Base-by-base conservation (phyloP, 2,329 filamentous ascomycete genomes). In the Bertia moriformis region DNA sequence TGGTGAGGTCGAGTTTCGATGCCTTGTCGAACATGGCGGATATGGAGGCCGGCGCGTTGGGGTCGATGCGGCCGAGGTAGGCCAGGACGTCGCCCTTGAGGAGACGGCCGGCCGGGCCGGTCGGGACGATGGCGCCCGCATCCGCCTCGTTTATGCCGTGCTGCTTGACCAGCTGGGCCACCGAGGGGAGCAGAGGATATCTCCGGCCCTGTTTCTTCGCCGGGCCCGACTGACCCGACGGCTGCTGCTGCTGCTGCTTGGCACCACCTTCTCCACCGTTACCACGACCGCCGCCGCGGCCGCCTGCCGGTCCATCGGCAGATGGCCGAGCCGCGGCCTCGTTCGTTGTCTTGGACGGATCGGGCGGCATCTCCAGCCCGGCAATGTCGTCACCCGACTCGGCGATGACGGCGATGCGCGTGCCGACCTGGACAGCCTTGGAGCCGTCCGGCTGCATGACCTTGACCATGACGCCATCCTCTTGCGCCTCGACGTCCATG, bases 41-140 rank as follows among this genome's bases (percentile, higher is more conserved):
- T 48, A 87, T 71, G 44, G 76, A 67, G 17, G 73, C 69, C 2
- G 89, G 83, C 48, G 84, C 82, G 42, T 77, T 69, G 45, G 77
- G 65, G 43, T 79, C 67, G 51, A 95, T 85, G 48, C 70, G 67
- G 45, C 91, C 91, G 14, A 96, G 61, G 58, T 89, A 91, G 37
- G 87, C 88, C 40, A 98, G 75, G 4, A 98, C 81, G 55, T 98
- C 91, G 41, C 91, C 91, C 69, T 98, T 98, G 44, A 98, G 71
- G 40, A 98, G 67, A 44, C 91, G 79, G 42, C 88, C 87, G 51
- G 79, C 78, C 19, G 91, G 91, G 18, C 91, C 91, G 15, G 84
- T 89, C 4, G 87, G 82, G 39, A 78, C 82, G 57, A 96, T 95
- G 57, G 83, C 81, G 59, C 76, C 69, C 39, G 87, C 69, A 42